These are phyloP conservation scores for Botryobasidium botryosum DNA, from an alignment of 768 basidiomycete genomes.

Conservation along the genomic window DNA sequence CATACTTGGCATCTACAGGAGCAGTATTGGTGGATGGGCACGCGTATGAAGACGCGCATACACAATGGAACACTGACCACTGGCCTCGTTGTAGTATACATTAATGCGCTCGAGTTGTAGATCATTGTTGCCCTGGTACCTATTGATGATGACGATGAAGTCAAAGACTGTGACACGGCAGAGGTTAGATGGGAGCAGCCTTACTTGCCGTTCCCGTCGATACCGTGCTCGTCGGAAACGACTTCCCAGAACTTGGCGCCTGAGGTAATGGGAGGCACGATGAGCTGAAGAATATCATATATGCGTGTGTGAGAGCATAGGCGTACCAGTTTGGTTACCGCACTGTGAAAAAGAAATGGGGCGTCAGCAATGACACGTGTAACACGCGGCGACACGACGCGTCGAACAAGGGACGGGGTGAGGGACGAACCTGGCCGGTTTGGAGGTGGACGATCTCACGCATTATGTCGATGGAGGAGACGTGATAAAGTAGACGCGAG, in stretches of 20 bases:
- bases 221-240: conserved; percentile 95
- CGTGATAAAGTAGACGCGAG: too few relatives aligned
- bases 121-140: conserved; percentile 84
- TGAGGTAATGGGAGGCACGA: conserved; percentile 16
- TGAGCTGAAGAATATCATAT: too few relatives aligned
- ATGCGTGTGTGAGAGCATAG: too few relatives aligned
- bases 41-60: background rate
- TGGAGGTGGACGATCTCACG: conserved; percentile 99
- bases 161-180: background rate
- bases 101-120: conserved; percentile 94
- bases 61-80: conserved; percentile 21
- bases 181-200: conserved; percentile 1
- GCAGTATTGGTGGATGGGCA: background rate
- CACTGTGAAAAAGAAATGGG: too few relatives aligned
- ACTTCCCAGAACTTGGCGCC: conserved; percentile 97
- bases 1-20: conserved; percentile 63
- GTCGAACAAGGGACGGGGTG: too few relatives aligned
- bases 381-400: too few relatives aligned
- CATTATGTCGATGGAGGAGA: too few relatives aligned
- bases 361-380: too few relatives aligned
- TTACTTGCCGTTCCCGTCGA: conserved; percentile 66
- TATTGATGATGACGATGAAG: conserved; percentile 1
- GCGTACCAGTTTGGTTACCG: too few relatives aligned
- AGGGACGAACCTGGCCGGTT: conserved; percentile 91
- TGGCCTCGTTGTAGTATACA: conserved; percentile 96